Evolutionary conservation across 805 yeast species (phyloP), one percentile per base, ranked within the genome.

Genomic region (Martiniozyma abietophila): DNA sequence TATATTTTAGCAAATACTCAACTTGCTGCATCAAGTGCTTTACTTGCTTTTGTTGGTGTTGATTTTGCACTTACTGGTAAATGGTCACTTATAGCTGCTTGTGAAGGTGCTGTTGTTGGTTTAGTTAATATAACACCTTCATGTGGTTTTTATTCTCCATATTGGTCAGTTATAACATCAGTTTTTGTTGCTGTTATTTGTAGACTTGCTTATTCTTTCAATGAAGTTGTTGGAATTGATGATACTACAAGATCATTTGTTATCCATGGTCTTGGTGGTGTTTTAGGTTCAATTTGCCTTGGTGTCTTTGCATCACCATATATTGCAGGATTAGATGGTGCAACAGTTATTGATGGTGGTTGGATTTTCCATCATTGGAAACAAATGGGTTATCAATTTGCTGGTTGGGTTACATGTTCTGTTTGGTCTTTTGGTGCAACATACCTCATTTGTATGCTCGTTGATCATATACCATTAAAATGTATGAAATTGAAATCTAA

Each of bases 241-340:
- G 98, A 89, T 61, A 78, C 96, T 2, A 64, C 92, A 48, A 97
- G 92, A 79, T 76, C 86, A 33, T 69, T 89, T 54, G 97, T 97
- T n/a, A 97, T 89, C 74, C 98, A 89, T 77, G 97, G 96, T 32
- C 69, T 89, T 48, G 97, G 96, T 0, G 98, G 98, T 21, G 69
- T 88, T 30, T 69, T 89, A 29, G 97, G 98, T 0, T 66, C 88
- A 31, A 38, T 89, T n/a, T 86, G 85, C 63, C 86, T 85, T 53
- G 96, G 83, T 1, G 53, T 89, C 1, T 88, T 92, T 53, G 96
- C 83, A 11, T 83, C 88, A 6, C 72, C 80, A 36, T 80, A 84
- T 57, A 94, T 92, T 35, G 72, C 89, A 42, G 96, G 95, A 11
- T 79, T 85, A 56, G 97, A 89, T 53, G 94, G 94, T 17, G 71